A percentile compares a stretch with the other conserved stretches of the same genome.
Conservation (phyloP, 805 yeast genomes). For the Yarrowia sp. region DNA sequence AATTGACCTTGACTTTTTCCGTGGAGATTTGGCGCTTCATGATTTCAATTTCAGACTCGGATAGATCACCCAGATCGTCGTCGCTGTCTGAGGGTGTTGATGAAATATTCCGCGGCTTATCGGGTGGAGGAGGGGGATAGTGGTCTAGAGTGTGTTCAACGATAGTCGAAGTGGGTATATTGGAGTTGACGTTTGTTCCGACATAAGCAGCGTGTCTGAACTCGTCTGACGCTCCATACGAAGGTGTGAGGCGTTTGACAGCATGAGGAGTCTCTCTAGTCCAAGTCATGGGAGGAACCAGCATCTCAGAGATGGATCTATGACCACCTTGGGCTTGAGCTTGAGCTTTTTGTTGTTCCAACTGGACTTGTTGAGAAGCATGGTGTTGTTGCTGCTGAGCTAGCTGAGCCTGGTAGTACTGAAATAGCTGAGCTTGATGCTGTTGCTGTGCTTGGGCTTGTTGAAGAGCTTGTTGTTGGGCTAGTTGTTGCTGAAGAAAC, state of each 20-base stretch:
- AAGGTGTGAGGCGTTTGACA: too few species aligned
- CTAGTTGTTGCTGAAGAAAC: neutral
- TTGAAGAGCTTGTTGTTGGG: too few species aligned
- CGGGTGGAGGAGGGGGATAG: neutral
- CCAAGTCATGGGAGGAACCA: slow-evolving; percentile 1
- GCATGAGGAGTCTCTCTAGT: neutral
- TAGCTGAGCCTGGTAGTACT: neutral
- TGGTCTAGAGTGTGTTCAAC: neutral
- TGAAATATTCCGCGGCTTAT: neutral
- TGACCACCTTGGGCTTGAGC: too few species aligned
- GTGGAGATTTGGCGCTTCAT: neutral
- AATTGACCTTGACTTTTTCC: neutral
- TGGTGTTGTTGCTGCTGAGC: neutral
- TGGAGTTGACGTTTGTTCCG: too few species aligned
- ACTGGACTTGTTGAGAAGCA: neutral
- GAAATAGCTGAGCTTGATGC: neutral
- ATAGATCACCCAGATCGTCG: neutral
- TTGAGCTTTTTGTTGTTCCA: neutral
- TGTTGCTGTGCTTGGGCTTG: too few species aligned
- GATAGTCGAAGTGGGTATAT: neutral
- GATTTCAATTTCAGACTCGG: neutral
- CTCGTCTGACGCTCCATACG: too few species aligned
- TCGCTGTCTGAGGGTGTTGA: neutral
- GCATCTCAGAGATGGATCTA: neutral
- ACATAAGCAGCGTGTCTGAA: too few species aligned